These are phyloP conservation scores for Lunasporangiospora selenospora DNA, from an alignment of 192 early-diverging fungal genomes.

Conservation along the genomic window DNA sequence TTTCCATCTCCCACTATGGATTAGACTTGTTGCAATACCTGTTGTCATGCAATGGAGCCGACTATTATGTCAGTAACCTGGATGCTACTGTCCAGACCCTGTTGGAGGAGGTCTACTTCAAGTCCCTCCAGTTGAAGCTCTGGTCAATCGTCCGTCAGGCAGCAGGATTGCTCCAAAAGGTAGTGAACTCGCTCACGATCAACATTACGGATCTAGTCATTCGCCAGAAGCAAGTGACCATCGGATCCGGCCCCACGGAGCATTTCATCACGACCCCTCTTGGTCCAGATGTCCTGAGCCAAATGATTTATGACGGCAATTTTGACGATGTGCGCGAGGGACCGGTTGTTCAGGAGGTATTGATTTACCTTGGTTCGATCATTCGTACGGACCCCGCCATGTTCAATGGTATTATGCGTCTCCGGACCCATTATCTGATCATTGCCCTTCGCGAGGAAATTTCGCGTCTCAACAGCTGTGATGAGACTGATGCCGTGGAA, in stretches of 20 bases:
- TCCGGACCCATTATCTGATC: constrained; percentile 84
- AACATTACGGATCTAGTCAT: constrained; percentile 84
- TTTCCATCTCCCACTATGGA: no score
- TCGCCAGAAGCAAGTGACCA: constrained; percentile 76
- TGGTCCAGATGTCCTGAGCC: constrained; percentile 69
- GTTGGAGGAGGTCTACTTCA: constrained; percentile 84
- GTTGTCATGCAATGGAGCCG: constrained; percentile 67
- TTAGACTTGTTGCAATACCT: constrained; percentile 82
- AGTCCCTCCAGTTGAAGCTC: constrained; percentile 71
- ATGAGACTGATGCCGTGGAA: constrained; percentile 83
- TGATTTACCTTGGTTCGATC: constrained; percentile 80
- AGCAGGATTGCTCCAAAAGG: constrained; percentile 77
- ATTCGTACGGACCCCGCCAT: constrained; percentile 68
- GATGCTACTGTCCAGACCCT: constrained; percentile 65
- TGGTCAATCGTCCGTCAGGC: constrained; percentile 88
- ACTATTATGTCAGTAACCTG: constrained; percentile 59
- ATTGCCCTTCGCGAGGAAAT: constrained; percentile 91
- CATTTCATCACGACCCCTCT: constrained; percentile 72
- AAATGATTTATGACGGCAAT: constrained; percentile 69
- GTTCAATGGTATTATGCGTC: constrained; percentile 85
- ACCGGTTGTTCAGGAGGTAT: constrained; percentile 83
- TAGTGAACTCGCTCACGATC: constrained; percentile 77
- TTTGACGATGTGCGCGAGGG: constrained; percentile 84
- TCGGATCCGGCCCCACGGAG: constrained; percentile 76
- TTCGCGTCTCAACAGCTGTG: constrained; percentile 70